Evolutionary conservation across 2,329 filamentous ascomycete species (phyloP).

Genomic region (Hypoxylon sp.): DNA sequence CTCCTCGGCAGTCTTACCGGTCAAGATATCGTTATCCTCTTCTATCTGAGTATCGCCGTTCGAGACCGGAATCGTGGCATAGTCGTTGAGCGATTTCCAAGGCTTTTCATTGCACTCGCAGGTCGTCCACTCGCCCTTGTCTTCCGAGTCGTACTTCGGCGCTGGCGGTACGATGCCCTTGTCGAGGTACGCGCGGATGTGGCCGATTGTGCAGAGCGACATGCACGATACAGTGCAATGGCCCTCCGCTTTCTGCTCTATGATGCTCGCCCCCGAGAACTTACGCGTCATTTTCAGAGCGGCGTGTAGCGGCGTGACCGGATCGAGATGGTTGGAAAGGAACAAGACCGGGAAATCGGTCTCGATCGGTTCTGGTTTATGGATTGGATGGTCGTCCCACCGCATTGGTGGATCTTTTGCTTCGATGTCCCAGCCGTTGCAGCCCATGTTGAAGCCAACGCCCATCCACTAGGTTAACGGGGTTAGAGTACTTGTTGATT

Average conservation of each 20-base stretch:
- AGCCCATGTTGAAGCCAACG: slow-evolving; percentile 53
- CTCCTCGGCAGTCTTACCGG: slow-evolving; percentile 34
- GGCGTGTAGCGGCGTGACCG: slow-evolving; percentile 69
- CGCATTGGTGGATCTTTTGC: slow-evolving; percentile 53
- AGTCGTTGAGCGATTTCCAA: slow-evolving; percentile 45
- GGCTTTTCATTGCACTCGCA: slow-evolving; percentile 52
- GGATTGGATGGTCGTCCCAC: slow-evolving; percentile 51
- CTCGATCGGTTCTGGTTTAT: slow-evolving; percentile 54
- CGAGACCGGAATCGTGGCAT: not conserved
- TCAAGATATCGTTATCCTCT: not conserved
- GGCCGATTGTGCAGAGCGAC: slow-evolving; percentile 56
- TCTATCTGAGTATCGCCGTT: not conserved
- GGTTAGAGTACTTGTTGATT: slow-evolving; percentile 43
- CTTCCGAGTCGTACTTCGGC: slow-evolving; percentile 43
- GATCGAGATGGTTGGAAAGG: slow-evolving; percentile 70
- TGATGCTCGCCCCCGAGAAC: slow-evolving; percentile 56
- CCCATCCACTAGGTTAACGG: slow-evolving; percentile 50
- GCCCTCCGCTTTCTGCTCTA: slow-evolving; percentile 57
- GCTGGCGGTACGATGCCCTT: slow-evolving; percentile 55
- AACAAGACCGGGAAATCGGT: slow-evolving; percentile 70
- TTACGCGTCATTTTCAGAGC: slow-evolving; percentile 60
- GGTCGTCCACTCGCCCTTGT: slow-evolving; percentile 47
- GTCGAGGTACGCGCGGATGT: slow-evolving; percentile 56
- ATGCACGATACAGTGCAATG: slow-evolving; percentile 56
- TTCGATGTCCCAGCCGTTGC: slow-evolving; percentile 56